These are phyloP conservation scores for Pelagophyceae sp. DNA, from an alignment of 352 stramenopile genomes.

Conservation along the genomic window DNA sequence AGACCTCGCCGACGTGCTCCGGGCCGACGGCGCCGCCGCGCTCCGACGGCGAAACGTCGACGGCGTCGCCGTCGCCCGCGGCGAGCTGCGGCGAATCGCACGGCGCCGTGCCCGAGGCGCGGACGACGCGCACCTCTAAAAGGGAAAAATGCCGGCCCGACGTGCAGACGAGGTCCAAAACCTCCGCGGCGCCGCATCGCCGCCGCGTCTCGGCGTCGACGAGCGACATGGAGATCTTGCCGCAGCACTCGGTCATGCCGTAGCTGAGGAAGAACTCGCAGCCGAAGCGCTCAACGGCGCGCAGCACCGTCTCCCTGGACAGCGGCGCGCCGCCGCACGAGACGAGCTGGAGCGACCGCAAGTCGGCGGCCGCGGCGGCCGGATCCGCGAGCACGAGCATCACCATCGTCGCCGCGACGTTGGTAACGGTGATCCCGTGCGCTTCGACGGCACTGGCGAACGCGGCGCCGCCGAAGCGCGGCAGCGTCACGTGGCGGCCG, in stretches of 20 bases:
- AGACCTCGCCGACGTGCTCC: slow-evolving; percentile 42
- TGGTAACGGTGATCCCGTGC: background rate
- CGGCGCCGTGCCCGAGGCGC: background rate
- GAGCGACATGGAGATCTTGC: slow-evolving; percentile 12
- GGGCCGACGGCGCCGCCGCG: background rate
- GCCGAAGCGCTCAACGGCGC: background rate
- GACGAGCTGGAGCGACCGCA: background rate
- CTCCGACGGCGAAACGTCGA: background rate
- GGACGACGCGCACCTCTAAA: background rate
- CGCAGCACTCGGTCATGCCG: slow-evolving; percentile 12
- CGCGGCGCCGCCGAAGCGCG: background rate
- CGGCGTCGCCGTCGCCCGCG: background rate
- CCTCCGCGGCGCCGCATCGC: background rate
- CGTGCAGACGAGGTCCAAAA: slow-evolving; percentile 1
- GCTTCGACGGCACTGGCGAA: background rate
- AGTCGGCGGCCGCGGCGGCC: background rate
- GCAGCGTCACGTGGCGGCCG: slow-evolving; percentile 1
- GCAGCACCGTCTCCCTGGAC: background rate
- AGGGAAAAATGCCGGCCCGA: background rate
- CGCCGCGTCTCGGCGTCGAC: background rate
- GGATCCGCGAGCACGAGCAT: background rate
- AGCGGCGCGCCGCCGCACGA: slow-evolving; percentile 10
- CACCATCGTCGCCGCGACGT: slow-evolving; percentile 17
- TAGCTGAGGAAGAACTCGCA: slow-evolving; percentile 4
- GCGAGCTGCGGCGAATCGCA: too few species aligned